Evolutionary conservation across 23 red algal genomes (phyloP).

Genomic region (Gracilaria domingensis): DNA sequence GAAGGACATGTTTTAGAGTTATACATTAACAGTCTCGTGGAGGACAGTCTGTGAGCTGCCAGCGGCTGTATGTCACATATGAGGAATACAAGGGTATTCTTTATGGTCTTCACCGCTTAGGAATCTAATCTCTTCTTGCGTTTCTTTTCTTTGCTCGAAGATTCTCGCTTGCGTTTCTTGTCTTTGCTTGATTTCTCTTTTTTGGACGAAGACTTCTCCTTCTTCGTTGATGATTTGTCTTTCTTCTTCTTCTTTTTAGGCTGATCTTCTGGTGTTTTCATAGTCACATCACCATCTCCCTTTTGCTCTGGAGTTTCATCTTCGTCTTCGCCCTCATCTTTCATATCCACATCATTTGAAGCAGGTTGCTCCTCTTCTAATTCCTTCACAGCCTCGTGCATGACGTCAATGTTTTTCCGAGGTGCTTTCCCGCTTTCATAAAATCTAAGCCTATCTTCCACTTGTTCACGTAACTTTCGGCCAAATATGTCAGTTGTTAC

Average conservation of each 20-base stretch:
- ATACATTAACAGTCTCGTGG: too few species aligned
- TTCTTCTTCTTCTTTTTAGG: slow-evolving; percentile 50
- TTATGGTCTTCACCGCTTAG: background rate
- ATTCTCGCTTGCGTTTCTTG: slow-evolving; percentile 76
- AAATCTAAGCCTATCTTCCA: slow-evolving; percentile 94
- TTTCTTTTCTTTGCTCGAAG: slow-evolving; percentile 50
- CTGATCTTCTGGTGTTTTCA: slow-evolving; percentile 33
- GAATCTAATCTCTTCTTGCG: slow-evolving; percentile 58
- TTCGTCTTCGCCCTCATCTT: slow-evolving; percentile 21
- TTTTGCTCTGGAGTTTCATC: background rate
- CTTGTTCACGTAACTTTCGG: slow-evolving; percentile 86
- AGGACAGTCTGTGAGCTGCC: too few species aligned
- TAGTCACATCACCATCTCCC: slow-evolving; percentile 29
- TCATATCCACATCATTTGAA: slow-evolving; percentile 39
- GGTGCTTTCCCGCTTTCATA: slow-evolving; percentile 88
- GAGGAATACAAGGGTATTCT: too few species aligned
- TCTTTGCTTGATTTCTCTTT: slow-evolving; percentile 62
- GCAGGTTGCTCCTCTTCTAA: slow-evolving; percentile 32
- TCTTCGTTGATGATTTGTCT: slow-evolving; percentile 66
- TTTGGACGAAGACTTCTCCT: slow-evolving; percentile 72
- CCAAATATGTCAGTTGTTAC: slow-evolving; percentile 89
- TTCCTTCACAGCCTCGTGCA: slow-evolving; percentile 83
- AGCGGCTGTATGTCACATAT: too few species aligned
- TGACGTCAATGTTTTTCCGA: slow-evolving; percentile 89
- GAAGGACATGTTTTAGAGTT: too few species aligned